phyloP scores from a whole-genome alignment of 2,329 filamentous ascomycete species.

The Cryoendolithus antarcticus region DNA sequence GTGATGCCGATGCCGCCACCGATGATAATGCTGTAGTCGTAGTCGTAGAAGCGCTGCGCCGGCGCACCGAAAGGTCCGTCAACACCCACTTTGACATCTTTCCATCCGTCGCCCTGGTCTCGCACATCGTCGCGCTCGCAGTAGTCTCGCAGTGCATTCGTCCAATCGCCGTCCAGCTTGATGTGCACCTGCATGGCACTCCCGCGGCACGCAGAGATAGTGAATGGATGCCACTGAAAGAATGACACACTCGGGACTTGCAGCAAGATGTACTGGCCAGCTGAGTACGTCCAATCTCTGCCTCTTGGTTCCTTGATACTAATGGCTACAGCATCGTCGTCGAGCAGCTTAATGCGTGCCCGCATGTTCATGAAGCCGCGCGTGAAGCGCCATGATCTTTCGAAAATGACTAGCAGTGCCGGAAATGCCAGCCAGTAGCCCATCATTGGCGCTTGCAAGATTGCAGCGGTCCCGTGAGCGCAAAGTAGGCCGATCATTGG shows the following conservation, averaged over 20 bases:
- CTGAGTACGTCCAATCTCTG: conserved; percentile 41
- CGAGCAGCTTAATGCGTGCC: conserved; percentile 37
- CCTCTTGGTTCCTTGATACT: conserved; percentile 36
- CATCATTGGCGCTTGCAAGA: conserved; percentile 45
- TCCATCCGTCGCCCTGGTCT: conserved; percentile 12
- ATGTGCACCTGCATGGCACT: conserved; percentile 44
- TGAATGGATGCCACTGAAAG: conserved; percentile 50
- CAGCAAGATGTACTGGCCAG: conserved; percentile 47
- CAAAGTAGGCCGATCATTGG: conserved; percentile 45
- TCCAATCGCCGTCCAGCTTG: conserved; percentile 49
- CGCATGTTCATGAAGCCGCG: conserved; percentile 38
- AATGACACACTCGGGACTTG: conserved; percentile 41
- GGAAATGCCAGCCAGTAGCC: conserved; percentile 46
- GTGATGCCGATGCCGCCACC: conserved; percentile 47
- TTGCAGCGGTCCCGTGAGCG: conserved; percentile 39
- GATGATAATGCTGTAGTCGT: conserved; percentile 43
- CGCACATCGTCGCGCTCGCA: conserved; percentile 13
- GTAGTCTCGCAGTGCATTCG: conserved; percentile 32
- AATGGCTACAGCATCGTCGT: conserved; percentile 41
- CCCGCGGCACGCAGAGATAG: conserved; percentile 42
- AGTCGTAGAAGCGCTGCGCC: conserved; percentile 47
- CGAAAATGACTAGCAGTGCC: conserved; percentile 38
- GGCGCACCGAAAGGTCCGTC: conserved; percentile 48
- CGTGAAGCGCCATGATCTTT: conserved; percentile 34
- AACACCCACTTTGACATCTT: conserved; percentile 38